Evolutionary conservation across 2,329 filamentous ascomycete genomes (phyloP), one percentile per base, ranked within the genome.

Genomic region (Moelleriella libera): DNA sequence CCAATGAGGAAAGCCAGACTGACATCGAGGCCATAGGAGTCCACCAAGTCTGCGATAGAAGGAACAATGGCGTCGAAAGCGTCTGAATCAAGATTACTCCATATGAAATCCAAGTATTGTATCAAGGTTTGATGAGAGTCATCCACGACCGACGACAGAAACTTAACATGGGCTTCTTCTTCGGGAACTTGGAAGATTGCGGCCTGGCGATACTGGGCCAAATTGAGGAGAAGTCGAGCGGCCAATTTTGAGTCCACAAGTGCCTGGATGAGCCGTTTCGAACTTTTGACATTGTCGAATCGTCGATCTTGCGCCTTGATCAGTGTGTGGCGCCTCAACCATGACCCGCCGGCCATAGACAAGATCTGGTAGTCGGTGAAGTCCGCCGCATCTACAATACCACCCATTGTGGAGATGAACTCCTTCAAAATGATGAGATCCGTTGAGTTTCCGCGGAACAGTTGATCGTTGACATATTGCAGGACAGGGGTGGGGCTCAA

Each of bases 371-470:
- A 71, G 55, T 98, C 90, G 31, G 87, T 96, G 58, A 95, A 90
- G 58, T 89, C 87, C 46, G 82, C 77, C 50, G 90, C 83, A 4
- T 89, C 82, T 10, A 90, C 82, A 50, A 98, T 89, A 43, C 94
- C 94, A 14, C 87, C 88, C 92, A 98, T 97, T 2, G 85, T 86
- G 37, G 81, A 80, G 46, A 97, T 84, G 50, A 98, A 76, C 58
- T 97, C 88, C 59, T 92, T 85, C 41, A 98, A 69, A 50, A 98
- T 86, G 52, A 95, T 87, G 34, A 98, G 72, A 61, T 97, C 89
- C 8, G 86, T 94, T 0, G 88, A 84, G 55, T 94, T 94, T 52
- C 89, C 85, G 45, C 75, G 76, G 45, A 81, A 76, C 5, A 98
- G 76, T 60, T 96, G 88, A 51, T 87, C 76, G 44, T 87, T 83